Base-by-base conservation (phyloP, 2,329 filamentous ascomycete species). In the Bimuria novae-zelandiae region DNA sequence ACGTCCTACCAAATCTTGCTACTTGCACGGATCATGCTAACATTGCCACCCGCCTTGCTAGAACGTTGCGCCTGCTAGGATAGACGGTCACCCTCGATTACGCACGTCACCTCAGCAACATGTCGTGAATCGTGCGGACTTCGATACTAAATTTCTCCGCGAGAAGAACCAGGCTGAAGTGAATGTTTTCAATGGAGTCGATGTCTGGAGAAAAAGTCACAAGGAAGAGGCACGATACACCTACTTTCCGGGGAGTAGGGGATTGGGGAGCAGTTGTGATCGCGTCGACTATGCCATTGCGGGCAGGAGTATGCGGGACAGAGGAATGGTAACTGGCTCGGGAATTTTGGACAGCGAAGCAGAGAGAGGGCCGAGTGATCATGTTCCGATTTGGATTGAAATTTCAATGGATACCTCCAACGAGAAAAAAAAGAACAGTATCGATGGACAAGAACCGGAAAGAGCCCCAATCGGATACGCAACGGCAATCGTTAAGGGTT, bases 351-450 rank as follows among this genome's bases (percentile, higher is more conserved):
- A 77, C 23, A 76, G 64, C 21, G 57, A 70, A 14, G 62, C 55
- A 54, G 81, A 82, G 54, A 71, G 81, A 33, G 80, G 79, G 1
- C 73, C 76, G 2, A 83, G 80, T 63, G 81, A 84, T 67, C 81
- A 83, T 70, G 79, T 81, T 14, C 80, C 81, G 0, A 61, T 84
- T 5, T 81, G 74, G 73, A 75, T 77, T 16, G 68, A 67, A 43
- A 23, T 69, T 36, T 27, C 14, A 4, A 7, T 47, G 11, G 10
- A 10, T 16, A 8, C 14, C 4, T 11, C 14, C 23, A 14, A 21
- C 16, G n/a, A 25, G 19, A 4, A 14, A n/a, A 22, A 22, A n/a
- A 32, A 30, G 1, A n/a, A 32, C 12, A 23, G 12, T 6, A 23
- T 6, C 5, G 8, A 4, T 36, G 14, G n/a, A 4, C 3, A 16